Base-by-base conservation (phyloP, 2,329 filamentous ascomycete species). In the Ophiostoma tasmaniense region DNA sequence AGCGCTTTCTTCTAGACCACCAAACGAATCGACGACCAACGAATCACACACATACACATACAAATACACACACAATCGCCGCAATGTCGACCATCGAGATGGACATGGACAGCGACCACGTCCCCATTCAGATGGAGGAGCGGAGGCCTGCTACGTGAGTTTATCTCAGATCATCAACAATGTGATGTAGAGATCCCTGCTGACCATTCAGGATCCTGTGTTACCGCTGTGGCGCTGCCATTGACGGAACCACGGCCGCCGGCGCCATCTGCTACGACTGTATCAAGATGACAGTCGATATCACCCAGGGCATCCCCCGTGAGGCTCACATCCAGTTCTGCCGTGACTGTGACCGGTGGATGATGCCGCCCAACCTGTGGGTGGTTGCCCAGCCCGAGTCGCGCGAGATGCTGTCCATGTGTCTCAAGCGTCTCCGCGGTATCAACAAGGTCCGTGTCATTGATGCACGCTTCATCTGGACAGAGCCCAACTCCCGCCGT, bases 391-490 rank as follows among this genome's bases (percentile, higher is more conserved):
- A 85, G 25, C 92, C 87, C 68, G 95, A 99, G 80, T 97, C 92
- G 61, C 89, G 93, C 80, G 95, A 99, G 81, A 84, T 99, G 70
- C 85, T 99, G 67, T 93, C 95, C 6, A 81, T 99, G 64, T 99
- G 95, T 79, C 83, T 99, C 73, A 89, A 92, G 77, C 96, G 95
- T 79, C 81, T 99, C 72, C 85, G 91, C 72, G 93, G 93, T 37
- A 81, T 99, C 72, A 88, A 89, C 78, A 96, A 95, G 81, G 91
- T 96, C 73, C 87, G 95, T 71, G 95, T 99, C 75, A 93, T 97
- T 75, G 95, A 99, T 77, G 95, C 95, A 64, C 91, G 88, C 75
- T 99, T 98, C 77, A 91, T 98, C 76, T 99, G 95, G 95, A 99
- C 95, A 0, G 95, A 99, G 79, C 94, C 95, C 13, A 95, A 99